These are phyloP conservation scores for Zygosaccharomyces sapae DNA, from an alignment of 1,139 yeast genomes.

Conservation along the genomic window DNA sequence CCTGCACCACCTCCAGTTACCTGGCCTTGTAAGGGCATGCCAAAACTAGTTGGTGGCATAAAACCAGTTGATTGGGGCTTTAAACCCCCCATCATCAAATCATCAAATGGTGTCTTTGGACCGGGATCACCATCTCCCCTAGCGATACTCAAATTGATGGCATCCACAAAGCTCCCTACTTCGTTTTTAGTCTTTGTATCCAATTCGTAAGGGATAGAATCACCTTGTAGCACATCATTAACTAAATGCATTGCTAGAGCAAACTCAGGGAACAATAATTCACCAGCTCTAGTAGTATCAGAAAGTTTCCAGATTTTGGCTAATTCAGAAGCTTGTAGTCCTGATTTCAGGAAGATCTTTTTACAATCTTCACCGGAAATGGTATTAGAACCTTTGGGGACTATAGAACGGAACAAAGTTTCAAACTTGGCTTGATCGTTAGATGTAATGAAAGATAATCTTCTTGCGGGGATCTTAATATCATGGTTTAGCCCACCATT, in stretches of 20 bases:
- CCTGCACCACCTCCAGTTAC: conserved; percentile 35
- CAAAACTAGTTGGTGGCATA: conserved; percentile 17
- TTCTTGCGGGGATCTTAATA: conserved; percentile 56
- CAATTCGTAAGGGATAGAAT: conserved; percentile 64
- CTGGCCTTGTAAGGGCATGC: conserved; percentile 34
- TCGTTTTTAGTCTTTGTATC: conserved; percentile 76
- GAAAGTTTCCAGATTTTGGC: conserved; percentile 90
- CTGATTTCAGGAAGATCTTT: conserved; percentile 74
- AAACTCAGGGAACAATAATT: conserved; percentile 87
- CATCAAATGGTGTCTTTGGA: conserved; percentile 35
- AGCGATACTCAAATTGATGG: conserved; percentile 75
- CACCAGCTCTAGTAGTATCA: conserved; percentile 83
- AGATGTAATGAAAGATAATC: conserved; percentile 79
- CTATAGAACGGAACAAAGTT: conserved; percentile 71
- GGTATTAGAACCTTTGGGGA: conserved; percentile 69
- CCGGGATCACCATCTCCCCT: conserved; percentile 44
- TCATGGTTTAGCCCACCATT: conserved; percentile 39
- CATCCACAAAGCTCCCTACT: conserved; percentile 82
- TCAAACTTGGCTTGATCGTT: conserved; percentile 85
- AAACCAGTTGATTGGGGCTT: conserved; percentile 41
- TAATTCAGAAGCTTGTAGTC: conserved; percentile 66
- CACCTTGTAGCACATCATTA: conserved; percentile 72
- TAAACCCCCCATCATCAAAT: conserved; percentile 28
- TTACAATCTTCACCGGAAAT: conserved; percentile 76
- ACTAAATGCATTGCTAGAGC: conserved; percentile 90